Percentiles rank a stretch among this genome's conserved stretches.
phyloP scores from a whole-genome alignment of 768 basidiomycete species.

The Boletus barrowsii region DNA sequence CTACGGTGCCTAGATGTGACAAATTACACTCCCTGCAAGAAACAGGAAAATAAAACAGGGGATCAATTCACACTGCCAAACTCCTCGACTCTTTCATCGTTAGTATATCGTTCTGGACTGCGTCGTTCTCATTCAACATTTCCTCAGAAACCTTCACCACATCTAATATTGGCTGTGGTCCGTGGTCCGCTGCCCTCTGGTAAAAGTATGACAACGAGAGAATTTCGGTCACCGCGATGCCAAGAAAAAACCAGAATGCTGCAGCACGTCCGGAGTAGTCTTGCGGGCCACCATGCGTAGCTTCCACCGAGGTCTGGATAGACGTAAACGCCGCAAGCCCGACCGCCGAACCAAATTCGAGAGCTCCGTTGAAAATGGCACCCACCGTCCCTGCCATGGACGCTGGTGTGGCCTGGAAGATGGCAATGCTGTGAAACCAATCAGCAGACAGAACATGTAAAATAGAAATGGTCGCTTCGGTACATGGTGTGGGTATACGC shows the following conservation, averaged over 20 bases:
- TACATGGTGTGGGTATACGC: background rate
- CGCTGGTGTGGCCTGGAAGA: slow-evolving; percentile 46
- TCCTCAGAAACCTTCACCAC: too few species aligned
- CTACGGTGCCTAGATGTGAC: too few species aligned
- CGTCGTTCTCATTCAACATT: too few species aligned
- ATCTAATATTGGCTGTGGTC: background rate
- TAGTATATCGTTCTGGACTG: too few species aligned
- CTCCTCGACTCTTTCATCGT: too few species aligned
- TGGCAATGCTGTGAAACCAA: slow-evolving; percentile 39
- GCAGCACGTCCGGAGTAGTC: slow-evolving; percentile 42
- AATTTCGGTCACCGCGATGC: slow-evolving; percentile 32
- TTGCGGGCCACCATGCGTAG: slow-evolving; percentile 27
- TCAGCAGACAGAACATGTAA: background rate
- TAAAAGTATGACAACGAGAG: slow-evolving; percentile 37
- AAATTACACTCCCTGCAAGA: too few species aligned
- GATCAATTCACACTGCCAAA: too few species aligned
- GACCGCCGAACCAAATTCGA: slow-evolving; percentile 51
- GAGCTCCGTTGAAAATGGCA: slow-evolving; percentile 54
- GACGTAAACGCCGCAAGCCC: slow-evolving; percentile 48
- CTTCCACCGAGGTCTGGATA: slow-evolving; percentile 45
- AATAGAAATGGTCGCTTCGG: background rate
- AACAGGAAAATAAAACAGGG: too few species aligned
- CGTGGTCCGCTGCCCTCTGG: slow-evolving; percentile 14
- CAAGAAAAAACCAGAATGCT: slow-evolving; percentile 44
- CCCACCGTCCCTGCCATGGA: slow-evolving; percentile 52